A percentile compares a stretch with the other conserved stretches of the same genome.
phyloP scores from a whole-genome alignment of 192 early-diverging fungal species.

The Haplosporangium gracile region DNA sequence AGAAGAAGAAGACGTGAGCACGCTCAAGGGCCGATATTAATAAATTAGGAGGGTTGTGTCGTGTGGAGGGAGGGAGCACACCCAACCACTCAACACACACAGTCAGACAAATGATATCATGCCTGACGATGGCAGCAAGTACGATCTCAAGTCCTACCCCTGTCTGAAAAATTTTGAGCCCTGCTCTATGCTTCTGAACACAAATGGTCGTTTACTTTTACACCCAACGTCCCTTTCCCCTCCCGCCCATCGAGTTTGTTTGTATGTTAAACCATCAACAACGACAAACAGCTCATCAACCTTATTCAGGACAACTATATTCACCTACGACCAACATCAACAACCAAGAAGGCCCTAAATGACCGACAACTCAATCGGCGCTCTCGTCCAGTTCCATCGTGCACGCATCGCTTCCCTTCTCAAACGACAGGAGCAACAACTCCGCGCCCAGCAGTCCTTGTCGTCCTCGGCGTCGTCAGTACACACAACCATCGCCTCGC shows the following conservation, averaged over 20 bases:
- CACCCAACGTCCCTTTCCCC: too few relatives aligned
- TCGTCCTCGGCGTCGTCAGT: neutral
- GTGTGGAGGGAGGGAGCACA: neutral
- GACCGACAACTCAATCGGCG: slow-evolving; percentile 12
- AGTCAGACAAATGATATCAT: too few relatives aligned
- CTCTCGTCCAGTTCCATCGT: neutral
- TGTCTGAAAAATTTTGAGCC: too few relatives aligned
- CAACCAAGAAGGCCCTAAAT: neutral
- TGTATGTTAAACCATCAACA: neutral
- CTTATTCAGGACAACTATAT: neutral
- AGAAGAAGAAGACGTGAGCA: neutral
- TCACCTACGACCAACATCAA: neutral
- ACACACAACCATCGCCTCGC: neutral
- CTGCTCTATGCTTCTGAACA: too few relatives aligned
- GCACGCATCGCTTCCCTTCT: slow-evolving; percentile 12
- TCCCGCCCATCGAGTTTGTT: too few relatives aligned
- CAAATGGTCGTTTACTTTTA: too few relatives aligned
- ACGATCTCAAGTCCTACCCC: neutral
- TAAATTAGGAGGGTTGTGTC: neutral
- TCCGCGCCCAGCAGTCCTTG: neutral
- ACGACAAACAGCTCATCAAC: neutral
- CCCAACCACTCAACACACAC: too few relatives aligned
- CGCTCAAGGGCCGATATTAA: neutral
- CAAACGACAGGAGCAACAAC: neutral
- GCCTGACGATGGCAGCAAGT: neutral